These are phyloP conservation scores for Mortierella sp. DNA, from an alignment of 371 early-diverging fungal species.

Conservation along the genomic window DNA sequence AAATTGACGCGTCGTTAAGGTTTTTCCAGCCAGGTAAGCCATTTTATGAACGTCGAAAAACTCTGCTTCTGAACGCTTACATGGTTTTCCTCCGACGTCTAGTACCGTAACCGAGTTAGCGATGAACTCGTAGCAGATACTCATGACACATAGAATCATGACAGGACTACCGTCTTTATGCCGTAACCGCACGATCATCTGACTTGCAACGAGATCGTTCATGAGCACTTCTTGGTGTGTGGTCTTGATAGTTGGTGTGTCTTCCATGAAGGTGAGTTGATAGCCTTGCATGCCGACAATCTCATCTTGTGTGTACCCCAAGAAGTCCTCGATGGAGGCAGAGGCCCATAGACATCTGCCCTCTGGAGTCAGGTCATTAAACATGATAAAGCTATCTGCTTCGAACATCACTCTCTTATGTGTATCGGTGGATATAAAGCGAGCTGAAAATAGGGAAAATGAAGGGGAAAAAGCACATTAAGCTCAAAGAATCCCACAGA, in stretches of 20 bases:
- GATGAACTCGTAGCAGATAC: conserved; percentile 16
- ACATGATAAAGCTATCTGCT: conserved; percentile 56
- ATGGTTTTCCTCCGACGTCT: neutral
- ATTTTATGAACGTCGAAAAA: neutral
- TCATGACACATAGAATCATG: neutral
- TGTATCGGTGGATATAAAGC: neutral
- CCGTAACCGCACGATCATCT: conserved; percentile 7
- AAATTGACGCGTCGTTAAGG: too few relatives aligned
- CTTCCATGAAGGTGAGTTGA: conserved; percentile 55
- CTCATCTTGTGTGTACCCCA: conserved; percentile 62
- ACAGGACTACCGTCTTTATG: conserved; percentile 13
- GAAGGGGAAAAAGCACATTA: too few relatives aligned
- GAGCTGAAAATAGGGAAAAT: neutral
- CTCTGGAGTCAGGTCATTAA: conserved; percentile 62
- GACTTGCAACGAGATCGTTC: conserved; percentile 56
- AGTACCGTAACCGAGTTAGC: conserved; percentile 6
- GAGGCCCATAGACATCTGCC: conserved; percentile 60
- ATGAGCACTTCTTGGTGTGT: conserved; percentile 56
- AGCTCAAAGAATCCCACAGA: too few relatives aligned
- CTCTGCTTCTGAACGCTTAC: too few relatives aligned
- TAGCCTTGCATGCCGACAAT: conserved; percentile 59
- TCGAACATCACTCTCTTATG: conserved; percentile 3
- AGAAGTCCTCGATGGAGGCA: conserved; percentile 57
- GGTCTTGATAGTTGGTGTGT: conserved; percentile 30
- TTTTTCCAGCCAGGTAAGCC: too few relatives aligned